Conservation (phyloP, 2,329 filamentous ascomycete species). For the Exophiala viscosa region DNA sequence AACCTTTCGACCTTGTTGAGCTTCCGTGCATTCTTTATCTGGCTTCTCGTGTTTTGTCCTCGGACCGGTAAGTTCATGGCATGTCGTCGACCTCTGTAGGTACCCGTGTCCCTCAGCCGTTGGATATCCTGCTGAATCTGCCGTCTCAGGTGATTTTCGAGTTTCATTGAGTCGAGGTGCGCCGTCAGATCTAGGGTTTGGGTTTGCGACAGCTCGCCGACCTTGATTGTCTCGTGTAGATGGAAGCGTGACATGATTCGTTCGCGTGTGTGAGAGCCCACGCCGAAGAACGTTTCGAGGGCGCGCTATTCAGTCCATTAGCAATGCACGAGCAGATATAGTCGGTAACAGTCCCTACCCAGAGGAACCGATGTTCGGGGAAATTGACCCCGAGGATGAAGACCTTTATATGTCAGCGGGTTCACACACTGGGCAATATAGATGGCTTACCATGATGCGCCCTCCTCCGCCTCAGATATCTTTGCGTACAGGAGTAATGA, state of each 20-base stretch:
- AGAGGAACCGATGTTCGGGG: slow-evolving; percentile 74
- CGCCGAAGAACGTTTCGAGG: slow-evolving; percentile 80
- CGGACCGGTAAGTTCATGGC: slow-evolving; percentile 88
- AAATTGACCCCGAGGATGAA: slow-evolving; percentile 87
- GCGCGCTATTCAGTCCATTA: slow-evolving; percentile 37
- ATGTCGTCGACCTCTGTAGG: slow-evolving; percentile 83
- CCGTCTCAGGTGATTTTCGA: slow-evolving; percentile 81
- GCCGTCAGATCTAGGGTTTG: slow-evolving; percentile 78
- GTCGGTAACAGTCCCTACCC: slow-evolving; percentile 51
- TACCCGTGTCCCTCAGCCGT: slow-evolving; percentile 83
- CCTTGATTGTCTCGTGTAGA: slow-evolving; percentile 77
- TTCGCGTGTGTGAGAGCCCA: slow-evolving; percentile 66
- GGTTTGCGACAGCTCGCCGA: slow-evolving; percentile 70
- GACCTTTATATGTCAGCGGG: slow-evolving; percentile 52
- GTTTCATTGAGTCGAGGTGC: slow-evolving; percentile 84
- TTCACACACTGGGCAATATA: neutral
- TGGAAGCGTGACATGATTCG: slow-evolving; percentile 83
- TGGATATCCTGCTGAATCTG: slow-evolving; percentile 79
- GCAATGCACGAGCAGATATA: slow-evolving; percentile 5
- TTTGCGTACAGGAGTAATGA: neutral
- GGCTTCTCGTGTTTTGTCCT: slow-evolving; percentile 82
- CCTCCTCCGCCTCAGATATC: slow-evolving; percentile 1
- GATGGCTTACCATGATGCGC: slow-evolving; percentile 9
- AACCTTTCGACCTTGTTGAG: slow-evolving; percentile 58
- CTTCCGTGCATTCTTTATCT: slow-evolving; percentile 58